Conservation (phyloP, 768 basidiomycete genomes). For the Pleurotus ostreatus region DNA sequence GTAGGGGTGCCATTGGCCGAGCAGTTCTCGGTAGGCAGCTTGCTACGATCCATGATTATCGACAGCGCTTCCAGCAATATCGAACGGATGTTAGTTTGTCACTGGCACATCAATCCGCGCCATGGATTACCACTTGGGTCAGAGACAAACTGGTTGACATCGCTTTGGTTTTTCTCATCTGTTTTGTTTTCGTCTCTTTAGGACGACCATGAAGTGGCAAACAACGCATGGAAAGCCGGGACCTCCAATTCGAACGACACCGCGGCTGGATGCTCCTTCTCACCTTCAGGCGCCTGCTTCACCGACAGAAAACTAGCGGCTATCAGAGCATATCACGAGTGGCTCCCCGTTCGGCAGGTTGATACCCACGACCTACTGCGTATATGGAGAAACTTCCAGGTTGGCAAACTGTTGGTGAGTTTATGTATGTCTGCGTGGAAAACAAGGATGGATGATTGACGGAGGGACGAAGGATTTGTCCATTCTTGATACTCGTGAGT, state of each 20-base stretch:
- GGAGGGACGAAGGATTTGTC: constrained; percentile 35
- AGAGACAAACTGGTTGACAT: no score
- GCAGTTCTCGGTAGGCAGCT: constrained; percentile 48
- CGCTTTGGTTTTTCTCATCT: no score
- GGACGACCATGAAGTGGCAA: constrained; percentile 55
- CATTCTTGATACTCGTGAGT: constrained; percentile 50
- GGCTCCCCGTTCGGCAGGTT: constrained; percentile 61
- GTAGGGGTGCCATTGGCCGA: constrained; percentile 46
- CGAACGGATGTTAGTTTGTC: constrained; percentile 45
- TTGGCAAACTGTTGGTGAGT: constrained; percentile 44
- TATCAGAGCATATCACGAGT: constrained; percentile 56
- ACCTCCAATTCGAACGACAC: constrained; percentile 56
- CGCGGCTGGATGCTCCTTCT: constrained; percentile 42
- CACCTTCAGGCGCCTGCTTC: constrained; percentile 51
- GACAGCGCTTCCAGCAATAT: constrained; percentile 47
- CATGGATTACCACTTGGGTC: constrained; percentile 56
- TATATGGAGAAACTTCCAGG: constrained; percentile 62
- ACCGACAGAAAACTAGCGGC: constrained; percentile 57
- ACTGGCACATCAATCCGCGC: constrained; percentile 42
- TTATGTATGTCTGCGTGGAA: background rate
- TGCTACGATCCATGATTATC: constrained; percentile 53
- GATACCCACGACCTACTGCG: constrained; percentile 49
- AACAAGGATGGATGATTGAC: no score
- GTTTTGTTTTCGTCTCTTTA: constrained; percentile 12
- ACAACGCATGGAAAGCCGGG: constrained; percentile 55